phyloP scores from a whole-genome alignment of 2,329 filamentous ascomycete species.

The Pseudogymnoascus sp. region DNA sequence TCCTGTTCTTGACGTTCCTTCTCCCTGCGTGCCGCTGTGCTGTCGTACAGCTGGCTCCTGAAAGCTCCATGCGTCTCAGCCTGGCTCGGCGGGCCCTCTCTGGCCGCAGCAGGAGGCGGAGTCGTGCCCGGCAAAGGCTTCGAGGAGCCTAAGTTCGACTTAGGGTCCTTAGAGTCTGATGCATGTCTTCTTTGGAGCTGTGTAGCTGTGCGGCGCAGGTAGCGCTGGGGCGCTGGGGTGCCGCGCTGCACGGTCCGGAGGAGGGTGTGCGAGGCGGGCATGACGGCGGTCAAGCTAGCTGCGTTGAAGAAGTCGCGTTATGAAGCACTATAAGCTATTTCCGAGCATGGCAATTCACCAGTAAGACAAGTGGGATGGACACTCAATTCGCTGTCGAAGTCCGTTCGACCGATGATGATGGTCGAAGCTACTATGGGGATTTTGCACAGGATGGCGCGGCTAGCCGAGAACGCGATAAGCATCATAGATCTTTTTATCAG shows the following conservation, averaged over 20 bases:
- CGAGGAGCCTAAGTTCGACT: background rate
- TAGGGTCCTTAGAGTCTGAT: background rate
- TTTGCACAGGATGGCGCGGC: background rate
- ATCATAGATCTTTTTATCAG: background rate
- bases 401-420: background rate
- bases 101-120: background rate
- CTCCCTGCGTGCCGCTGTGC: constrained; percentile 45
- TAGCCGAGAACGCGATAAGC: constrained; percentile 3
- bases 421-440: background rate
- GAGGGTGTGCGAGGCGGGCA: background rate
- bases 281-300: background rate
- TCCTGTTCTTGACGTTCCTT: constrained; percentile 47
- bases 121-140: background rate
- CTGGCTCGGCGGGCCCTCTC: background rate
- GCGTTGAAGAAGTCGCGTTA: background rate
- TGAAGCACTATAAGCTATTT: background rate
- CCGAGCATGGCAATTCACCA: background rate
- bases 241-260: background rate
- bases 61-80: constrained; percentile 34
- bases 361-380: background rate
- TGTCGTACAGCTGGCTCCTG: constrained; percentile 52
- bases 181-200: background rate
- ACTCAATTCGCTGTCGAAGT: background rate
- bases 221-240: background rate
- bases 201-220: background rate